Evolutionary conservation across 176 grass and related monocot species (phyloP), one percentile per base, ranked within the genome.

Genomic region (Alopecurus myosuroides): DNA sequence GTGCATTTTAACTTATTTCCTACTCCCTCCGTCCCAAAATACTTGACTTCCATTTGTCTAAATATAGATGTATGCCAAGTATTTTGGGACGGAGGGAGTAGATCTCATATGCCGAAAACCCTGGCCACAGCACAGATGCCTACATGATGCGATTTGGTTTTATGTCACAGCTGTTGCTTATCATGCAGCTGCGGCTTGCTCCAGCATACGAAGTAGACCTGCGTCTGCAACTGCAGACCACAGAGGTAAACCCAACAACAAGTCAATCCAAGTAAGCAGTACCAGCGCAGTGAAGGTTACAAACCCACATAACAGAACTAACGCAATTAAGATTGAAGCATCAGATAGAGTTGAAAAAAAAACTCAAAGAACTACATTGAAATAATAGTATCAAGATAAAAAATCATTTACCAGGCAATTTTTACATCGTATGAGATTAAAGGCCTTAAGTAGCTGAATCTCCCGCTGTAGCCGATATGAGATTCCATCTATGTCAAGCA

Each of bases 401-500:
- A 72, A 82, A 91, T 30, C 44, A 63, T 72, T 76, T 92, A 98
- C 96, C 91, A 86, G 77, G 81, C 93, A 95, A 80, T 52, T 94
- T 94, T 79, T 92, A 56, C 93, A 98, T 44, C 83, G 60, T 73
- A 98, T 77, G 83, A 92, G 86, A 87, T 95, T 94, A 61, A 94
- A 92, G 19, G 88, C 93, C 80, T 88, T 88, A 33, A 98, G 93
- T 79, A 98, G 88, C 72, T 94, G 91, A 28, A 95, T 98, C 74
- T 98, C 96, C 55, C 74, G 80, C 84, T 74, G 88, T 73, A 98
- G 64, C 61, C 96, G 86, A 85, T 94, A 95, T 31, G 93, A 94
- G 75, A 98, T 70, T 68, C 96, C 96, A 93, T 98, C 91, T n/a
- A 92, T 92, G 83, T 98, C 89, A 78, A 98, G 89, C 76, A 98